A percentile compares a stretch with the other conserved stretches of the same genome.
Conservation (phyloP, 78 protist species). For the Creolimax fragrantissima region DNA sequence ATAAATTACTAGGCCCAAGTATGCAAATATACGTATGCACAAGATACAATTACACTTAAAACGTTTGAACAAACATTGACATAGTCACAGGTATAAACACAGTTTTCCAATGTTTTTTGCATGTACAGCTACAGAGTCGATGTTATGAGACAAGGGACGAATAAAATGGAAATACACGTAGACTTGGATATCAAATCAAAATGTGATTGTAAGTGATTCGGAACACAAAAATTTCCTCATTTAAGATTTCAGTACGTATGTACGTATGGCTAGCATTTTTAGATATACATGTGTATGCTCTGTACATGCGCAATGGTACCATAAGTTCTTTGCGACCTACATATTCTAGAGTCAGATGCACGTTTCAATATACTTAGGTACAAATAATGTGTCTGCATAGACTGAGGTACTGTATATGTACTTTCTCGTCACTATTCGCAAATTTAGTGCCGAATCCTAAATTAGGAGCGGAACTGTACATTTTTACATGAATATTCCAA, state of each 20-base stretch:
- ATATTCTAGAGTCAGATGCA: background rate
- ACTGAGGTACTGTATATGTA: background rate
- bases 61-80: too few species aligned
- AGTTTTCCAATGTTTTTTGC: too few species aligned
- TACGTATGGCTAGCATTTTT: background rate
- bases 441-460: background rate
- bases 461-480: background rate
- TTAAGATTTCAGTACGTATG: background rate
- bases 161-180: background rate
- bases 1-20: too few species aligned
- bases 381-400: background rate
- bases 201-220: background rate
- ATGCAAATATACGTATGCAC: background rate
- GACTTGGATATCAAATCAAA: background rate
- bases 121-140: background rate
- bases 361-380: background rate
- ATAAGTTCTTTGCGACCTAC: background rate
- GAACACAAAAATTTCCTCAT: too few species aligned
- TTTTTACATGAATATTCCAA: background rate
- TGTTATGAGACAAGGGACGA: background rate
- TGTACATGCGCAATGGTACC: background rate
- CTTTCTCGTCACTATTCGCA: background rate
- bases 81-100: too few species aligned
- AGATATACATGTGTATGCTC: background rate
- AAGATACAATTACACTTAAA: too few species aligned